These are phyloP conservation scores for Diddensiella santjacobensis DNA, from an alignment of 805 yeast species.

Conservation along the genomic window DNA sequence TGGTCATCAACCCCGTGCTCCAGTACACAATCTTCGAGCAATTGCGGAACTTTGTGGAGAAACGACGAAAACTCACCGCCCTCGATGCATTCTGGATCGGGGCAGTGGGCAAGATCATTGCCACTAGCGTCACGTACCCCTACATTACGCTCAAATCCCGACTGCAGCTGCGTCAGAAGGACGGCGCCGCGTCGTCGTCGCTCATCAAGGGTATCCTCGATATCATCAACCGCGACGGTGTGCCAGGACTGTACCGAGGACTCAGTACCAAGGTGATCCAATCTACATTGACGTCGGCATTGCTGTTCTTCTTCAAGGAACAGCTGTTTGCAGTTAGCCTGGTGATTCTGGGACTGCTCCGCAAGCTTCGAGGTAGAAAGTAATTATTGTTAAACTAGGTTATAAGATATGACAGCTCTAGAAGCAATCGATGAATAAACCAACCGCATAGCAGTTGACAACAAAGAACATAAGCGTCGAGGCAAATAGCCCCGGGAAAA, in stretches of 20 bases:
- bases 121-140: conserved; percentile 89
- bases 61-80: conserved; percentile 54
- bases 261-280: conserved; percentile 75
- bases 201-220: conserved; percentile 42
- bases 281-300: conserved; percentile 83
- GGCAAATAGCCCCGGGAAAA: conserved; percentile 53
- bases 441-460: conserved; percentile 58
- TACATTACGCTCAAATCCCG: conserved; percentile 84
- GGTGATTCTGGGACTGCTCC: conserved; percentile 45
- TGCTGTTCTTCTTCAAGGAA: conserved; percentile 86
- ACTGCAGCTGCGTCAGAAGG: conserved; percentile 63
- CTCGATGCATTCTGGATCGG: conserved; percentile 81
- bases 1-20: conserved; percentile 84
- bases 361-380: conserved; percentile 18
- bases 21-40: conserved; percentile 93
- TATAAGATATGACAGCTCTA: conserved; percentile 4
- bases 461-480: conserved; percentile 58
- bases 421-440: conserved; percentile 49
- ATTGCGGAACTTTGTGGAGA: conserved; percentile 60
- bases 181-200: conserved; percentile 24
- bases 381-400: background rate
- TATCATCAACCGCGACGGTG: conserved; percentile 66
- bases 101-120: conserved; percentile 82
- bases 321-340: conserved; percentile 64
- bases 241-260: conserved; percentile 77